These are phyloP conservation scores for Exophiala xenobiotica DNA, from an alignment of 2,329 filamentous ascomycete species.

Conservation along the genomic window DNA sequence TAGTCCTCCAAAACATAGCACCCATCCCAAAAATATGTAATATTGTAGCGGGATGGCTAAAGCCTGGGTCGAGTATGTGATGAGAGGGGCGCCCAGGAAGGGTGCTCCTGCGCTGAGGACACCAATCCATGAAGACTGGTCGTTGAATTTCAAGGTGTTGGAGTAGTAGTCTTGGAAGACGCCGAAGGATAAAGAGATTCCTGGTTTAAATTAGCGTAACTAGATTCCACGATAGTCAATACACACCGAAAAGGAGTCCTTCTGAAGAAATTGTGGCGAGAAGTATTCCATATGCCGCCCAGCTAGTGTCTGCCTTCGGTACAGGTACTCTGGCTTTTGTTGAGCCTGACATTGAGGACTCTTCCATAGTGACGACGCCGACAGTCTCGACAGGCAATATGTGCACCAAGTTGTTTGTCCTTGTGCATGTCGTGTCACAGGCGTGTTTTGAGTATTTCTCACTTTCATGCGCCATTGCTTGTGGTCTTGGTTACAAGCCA, in stretches of 20 bases:
- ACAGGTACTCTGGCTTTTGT: background rate
- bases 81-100: slow-evolving; percentile 7
- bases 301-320: slow-evolving; percentile 3
- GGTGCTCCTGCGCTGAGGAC: slow-evolving; percentile 6
- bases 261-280: slow-evolving; percentile 7
- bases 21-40: slow-evolving; percentile 15
- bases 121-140: slow-evolving; percentile 18
- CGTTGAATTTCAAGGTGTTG: background rate
- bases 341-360: too few species aligned
- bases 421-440: too few species aligned
- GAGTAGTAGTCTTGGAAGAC: slow-evolving; percentile 22
- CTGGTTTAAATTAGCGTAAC: background rate
- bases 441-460: too few species aligned
- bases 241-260: slow-evolving; percentile 9
- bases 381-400: too few species aligned
- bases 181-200: slow-evolving; percentile 15
- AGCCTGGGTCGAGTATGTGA: slow-evolving; percentile 6
- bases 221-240: background rate
- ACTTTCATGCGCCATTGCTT: too few species aligned
- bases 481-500: too few species aligned
- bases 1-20: slow-evolving; percentile 28
- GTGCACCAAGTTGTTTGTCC: too few species aligned
- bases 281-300: slow-evolving; percentile 4
- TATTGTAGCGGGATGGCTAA: slow-evolving; percentile 1
- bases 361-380: too few species aligned